Conservation (phyloP, 768 basidiomycete genomes). For the Roridomyces roridus region DNA sequence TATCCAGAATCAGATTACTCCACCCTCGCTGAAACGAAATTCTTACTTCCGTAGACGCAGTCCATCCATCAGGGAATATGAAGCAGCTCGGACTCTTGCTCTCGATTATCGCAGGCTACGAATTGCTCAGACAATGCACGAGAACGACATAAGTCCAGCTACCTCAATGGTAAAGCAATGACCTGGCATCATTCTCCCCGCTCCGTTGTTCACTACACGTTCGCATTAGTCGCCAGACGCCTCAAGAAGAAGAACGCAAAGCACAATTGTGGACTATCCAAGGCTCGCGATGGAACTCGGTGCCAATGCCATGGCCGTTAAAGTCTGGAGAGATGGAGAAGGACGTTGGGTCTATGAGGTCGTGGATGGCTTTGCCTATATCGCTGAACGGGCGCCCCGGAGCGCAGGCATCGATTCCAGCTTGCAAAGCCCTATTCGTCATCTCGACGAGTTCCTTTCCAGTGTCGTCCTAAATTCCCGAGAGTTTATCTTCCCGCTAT, state of each 20-base stretch:
- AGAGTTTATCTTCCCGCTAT: not conserved
- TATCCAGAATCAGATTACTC: no score
- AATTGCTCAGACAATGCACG: not conserved
- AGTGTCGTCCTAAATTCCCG: slow-evolving; percentile 60
- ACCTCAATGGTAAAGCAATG: slow-evolving; percentile 96
- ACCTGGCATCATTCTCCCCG: slow-evolving; percentile 81
- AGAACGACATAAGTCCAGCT: not conserved
- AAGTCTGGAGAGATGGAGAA: slow-evolving; percentile 77
- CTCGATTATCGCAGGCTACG: slow-evolving; percentile 78
- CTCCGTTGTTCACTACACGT: slow-evolving; percentile 76
- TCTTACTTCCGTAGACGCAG: slow-evolving; percentile 83
- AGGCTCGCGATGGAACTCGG: slow-evolving; percentile 78
- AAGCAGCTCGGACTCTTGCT: slow-evolving; percentile 70
- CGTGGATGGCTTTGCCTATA: slow-evolving; percentile 77
- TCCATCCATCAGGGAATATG: slow-evolving; percentile 94
- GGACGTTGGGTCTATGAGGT: slow-evolving; percentile 42
- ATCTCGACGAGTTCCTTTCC: slow-evolving; percentile 70
- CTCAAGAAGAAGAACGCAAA: slow-evolving; percentile 26
- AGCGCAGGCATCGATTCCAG: slow-evolving; percentile 77
- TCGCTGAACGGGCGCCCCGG: slow-evolving; percentile 70
- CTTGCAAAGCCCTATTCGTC: slow-evolving; percentile 68
- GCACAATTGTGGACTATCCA: slow-evolving; percentile 85
- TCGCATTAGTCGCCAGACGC: not conserved
- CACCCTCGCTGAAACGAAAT: not conserved
- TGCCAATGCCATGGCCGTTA: slow-evolving; percentile 88